phyloP scores from a whole-genome alignment of 208 protist species.

The Trypanosoma cruzi region DNA sequence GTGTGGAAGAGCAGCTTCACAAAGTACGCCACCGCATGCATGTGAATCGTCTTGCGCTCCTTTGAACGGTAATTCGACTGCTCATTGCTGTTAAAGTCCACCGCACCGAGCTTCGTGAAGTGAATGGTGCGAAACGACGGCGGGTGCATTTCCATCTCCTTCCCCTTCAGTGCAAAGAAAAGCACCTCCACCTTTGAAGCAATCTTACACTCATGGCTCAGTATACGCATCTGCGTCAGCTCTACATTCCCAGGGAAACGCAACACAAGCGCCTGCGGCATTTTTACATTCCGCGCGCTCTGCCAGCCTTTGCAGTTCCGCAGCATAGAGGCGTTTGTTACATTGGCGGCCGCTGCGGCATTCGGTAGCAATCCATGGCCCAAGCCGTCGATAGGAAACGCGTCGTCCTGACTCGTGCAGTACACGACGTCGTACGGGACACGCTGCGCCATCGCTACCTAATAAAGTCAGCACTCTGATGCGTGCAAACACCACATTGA shows the following conservation, averaged over 20 bases:
- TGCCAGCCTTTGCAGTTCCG: slow-evolving; percentile 63
- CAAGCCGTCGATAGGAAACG: slow-evolving; percentile 63
- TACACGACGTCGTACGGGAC: slow-evolving; percentile 87
- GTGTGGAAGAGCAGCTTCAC: slow-evolving; percentile 85
- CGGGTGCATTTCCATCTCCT: slow-evolving; percentile 31
- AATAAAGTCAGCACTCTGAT: background rate
- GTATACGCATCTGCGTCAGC: slow-evolving; percentile 81
- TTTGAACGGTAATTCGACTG: slow-evolving; percentile 76
- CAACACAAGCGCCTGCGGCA: slow-evolving; percentile 82
- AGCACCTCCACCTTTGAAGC: slow-evolving; percentile 86
- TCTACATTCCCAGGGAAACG: slow-evolving; percentile 87
- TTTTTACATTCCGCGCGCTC: slow-evolving; percentile 60
- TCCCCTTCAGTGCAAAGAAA: slow-evolving; percentile 48
- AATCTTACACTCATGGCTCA: slow-evolving; percentile 89
- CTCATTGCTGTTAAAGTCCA: slow-evolving; percentile 86
- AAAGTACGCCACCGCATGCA: slow-evolving; percentile 82
- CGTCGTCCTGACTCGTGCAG: slow-evolving; percentile 75
- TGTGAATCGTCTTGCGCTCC: slow-evolving; percentile 91
- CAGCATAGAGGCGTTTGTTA: background rate
- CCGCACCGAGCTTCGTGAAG: slow-evolving; percentile 79
- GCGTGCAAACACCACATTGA: background rate
- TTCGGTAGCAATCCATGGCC: slow-evolving; percentile 25
- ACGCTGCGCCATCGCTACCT: slow-evolving; percentile 12
- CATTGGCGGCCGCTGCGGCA: slow-evolving; percentile 1
- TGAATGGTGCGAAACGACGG: slow-evolving; percentile 70